Base-by-base conservation (phyloP, 1,139 yeast genomes). In the Diutina scorzettiae region DNA sequence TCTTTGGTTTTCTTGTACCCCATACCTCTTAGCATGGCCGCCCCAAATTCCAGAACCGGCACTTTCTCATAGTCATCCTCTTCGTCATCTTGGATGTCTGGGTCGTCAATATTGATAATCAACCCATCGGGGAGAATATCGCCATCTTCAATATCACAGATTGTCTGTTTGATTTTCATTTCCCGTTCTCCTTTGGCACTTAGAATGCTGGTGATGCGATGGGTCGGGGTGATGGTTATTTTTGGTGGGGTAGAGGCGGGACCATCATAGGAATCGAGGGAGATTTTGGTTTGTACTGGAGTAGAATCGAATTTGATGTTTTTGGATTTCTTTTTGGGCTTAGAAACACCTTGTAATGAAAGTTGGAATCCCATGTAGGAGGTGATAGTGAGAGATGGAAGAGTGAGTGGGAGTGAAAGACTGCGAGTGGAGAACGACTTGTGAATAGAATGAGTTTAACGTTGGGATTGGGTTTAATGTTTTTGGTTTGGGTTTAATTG, bases 11-110 rank as follows among this genome's bases (percentile, higher is more conserved):
- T 6, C 41, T 48, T 45, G 71, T 72, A 69, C 2, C 75, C 75
- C 71, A 69, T 66, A 5, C 73, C 75, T 46, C 73, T 53, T 19
- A 69, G 50, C 42, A 68, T 62, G 0, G 96, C 96, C 4, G 78
- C 79, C 0, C 96, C 96, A 31, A 41, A 41, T 7, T 32, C 41
- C n/a, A 25, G 32, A 19, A 41, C 42, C 18, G 37, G 37, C n/a
- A 41, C 32, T 3, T 32, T 30, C 9, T 32, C 9, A 20, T 32
- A 32, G 23, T 41, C 42, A 6, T 24, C 42, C 5, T 20, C 11
- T 14, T 32, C 20, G 4, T 32, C 37, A 8, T 20, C 21, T 12
- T 20, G 16, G 39, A 12, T 16, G 8, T 21, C 23, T 18, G 16
- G 18, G 9, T 34, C 39, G 8, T 12, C 14, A 20, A 16, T n/a